Evolutionary conservation across 805 yeast genomes (phyloP).

Genomic region (Yarrowia sp.): DNA sequence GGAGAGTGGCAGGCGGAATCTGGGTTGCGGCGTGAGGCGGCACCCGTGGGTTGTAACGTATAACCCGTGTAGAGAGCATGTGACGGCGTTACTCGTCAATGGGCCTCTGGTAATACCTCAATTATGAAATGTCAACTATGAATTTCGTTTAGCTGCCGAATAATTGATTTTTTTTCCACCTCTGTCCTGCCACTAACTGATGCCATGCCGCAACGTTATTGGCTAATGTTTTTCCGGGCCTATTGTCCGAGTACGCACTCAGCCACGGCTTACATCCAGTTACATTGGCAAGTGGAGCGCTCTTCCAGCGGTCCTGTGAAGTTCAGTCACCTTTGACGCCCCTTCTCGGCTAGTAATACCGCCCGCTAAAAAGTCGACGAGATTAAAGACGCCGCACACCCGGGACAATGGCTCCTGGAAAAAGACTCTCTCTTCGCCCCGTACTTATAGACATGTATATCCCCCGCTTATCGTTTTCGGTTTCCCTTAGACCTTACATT

Average conservation of each 20-base stretch:
- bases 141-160: neutral
- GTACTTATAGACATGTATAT: conserved; percentile 8
- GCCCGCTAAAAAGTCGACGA: neutral
- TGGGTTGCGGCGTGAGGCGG: conserved; percentile 13
- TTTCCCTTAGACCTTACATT: neutral
- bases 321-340: neutral
- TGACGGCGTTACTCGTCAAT: too few relatives aligned
- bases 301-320: too few relatives aligned
- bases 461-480: conserved; percentile 26
- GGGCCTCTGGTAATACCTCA: neutral
- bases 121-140: neutral
- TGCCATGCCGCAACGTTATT: conserved; percentile 10
- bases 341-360: conserved; percentile 17
- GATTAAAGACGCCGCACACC: conserved; percentile 28
- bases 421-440: too few relatives aligned
- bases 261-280: neutral
- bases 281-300: neutral
- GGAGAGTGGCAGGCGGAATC: neutral
- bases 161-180: neutral
- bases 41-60: too few relatives aligned
- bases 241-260: neutral
- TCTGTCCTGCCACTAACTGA: conserved; percentile 3
- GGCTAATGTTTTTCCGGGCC: conserved; percentile 35
- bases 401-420: neutral
- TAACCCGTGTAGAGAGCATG: too few relatives aligned